phyloP scores from a whole-genome alignment of 371 early-diverging fungal species.

The Mucor irregularis region DNA sequence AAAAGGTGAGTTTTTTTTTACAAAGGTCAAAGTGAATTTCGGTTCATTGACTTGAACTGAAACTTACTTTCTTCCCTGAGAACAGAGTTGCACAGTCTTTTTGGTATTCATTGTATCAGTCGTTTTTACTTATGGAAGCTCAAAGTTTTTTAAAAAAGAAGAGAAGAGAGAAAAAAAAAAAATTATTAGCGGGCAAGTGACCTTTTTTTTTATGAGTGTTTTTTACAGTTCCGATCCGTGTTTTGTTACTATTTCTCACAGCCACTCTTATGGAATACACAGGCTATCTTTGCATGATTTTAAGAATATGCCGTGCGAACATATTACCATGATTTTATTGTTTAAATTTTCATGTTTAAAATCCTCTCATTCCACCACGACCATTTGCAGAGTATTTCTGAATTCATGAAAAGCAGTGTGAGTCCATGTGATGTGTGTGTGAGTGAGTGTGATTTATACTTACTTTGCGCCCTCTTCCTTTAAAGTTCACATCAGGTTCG shows the following conservation, averaged over 20 bases:
- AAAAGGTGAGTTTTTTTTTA: background rate
- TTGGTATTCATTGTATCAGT: constrained; percentile 7
- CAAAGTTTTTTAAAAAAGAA: constrained; percentile 3
- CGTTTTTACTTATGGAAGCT: background rate
- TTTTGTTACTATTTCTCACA: too few relatives aligned
- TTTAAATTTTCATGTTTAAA: too few relatives aligned
- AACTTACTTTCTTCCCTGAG: constrained; percentile 43
- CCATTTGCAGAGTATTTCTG: background rate
- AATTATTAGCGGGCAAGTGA: background rate
- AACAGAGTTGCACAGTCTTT: constrained; percentile 29
- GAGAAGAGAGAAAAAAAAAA: constrained; percentile 4
- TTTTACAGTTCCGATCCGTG: too few relatives aligned
- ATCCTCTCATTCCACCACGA: background rate
- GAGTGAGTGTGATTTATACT: background rate
- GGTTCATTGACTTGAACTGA: background rate
- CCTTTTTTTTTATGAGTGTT: constrained; percentile 4
- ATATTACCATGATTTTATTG: too few relatives aligned
- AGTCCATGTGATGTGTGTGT: background rate
- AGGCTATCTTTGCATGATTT: too few relatives aligned
- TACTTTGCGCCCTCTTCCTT: constrained; percentile 51
- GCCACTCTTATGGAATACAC: too few relatives aligned
- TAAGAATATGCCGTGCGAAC: too few relatives aligned
- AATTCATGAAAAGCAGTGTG: background rate
- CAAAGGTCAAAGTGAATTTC: background rate
- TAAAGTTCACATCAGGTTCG: constrained; percentile 43